Percentiles rank a stretch among this genome's conserved stretches.
Conservation (phyloP, 2,329 filamentous ascomycete species). For the Penicillium sp. region DNA sequence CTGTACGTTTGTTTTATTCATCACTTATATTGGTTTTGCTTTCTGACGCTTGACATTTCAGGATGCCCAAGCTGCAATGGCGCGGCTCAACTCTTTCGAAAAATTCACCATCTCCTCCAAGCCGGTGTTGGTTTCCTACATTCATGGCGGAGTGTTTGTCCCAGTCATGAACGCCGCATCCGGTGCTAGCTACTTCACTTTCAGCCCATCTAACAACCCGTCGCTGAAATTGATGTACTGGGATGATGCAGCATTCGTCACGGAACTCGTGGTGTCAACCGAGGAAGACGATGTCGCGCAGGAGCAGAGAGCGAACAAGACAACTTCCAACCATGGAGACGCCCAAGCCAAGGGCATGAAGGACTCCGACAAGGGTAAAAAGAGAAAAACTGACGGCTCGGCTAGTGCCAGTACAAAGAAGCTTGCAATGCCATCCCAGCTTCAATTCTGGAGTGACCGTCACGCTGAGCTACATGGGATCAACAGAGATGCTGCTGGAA, state of each 20-base stretch:
- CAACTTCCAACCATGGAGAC: slow-evolving; percentile 17
- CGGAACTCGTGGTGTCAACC: slow-evolving; percentile 59
- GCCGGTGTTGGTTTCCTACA: slow-evolving; percentile 68
- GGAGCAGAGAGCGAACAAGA: slow-evolving; percentile 23
- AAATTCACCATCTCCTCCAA: slow-evolving; percentile 76
- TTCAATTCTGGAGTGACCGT: slow-evolving; percentile 70
- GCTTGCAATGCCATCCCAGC: slow-evolving; percentile 59
- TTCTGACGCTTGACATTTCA: slow-evolving; percentile 14
- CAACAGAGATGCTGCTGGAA: slow-evolving; percentile 31
- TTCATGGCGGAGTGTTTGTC: slow-evolving; percentile 81
- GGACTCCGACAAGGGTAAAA: slow-evolving; percentile 46
- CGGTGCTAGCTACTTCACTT: slow-evolving; percentile 62
- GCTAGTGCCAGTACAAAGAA: slow-evolving; percentile 39
- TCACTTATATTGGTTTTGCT: not conserved
- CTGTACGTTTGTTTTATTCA: slow-evolving; percentile 38
- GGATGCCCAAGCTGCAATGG: slow-evolving; percentile 71
- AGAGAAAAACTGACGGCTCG: slow-evolving; percentile 46
- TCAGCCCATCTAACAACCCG: slow-evolving; percentile 67
- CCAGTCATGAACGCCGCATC: slow-evolving; percentile 63
- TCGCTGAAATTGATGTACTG: slow-evolving; percentile 70
- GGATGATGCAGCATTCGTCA: slow-evolving; percentile 70
- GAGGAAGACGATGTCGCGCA: slow-evolving; percentile 42
- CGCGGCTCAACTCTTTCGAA: slow-evolving; percentile 67
- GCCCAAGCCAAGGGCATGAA: slow-evolving; percentile 34
- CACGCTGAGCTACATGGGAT: slow-evolving; percentile 65